Conservation (phyloP, 495 filamentous ascomycete genomes). For the Xylaria telfairii region DNA sequence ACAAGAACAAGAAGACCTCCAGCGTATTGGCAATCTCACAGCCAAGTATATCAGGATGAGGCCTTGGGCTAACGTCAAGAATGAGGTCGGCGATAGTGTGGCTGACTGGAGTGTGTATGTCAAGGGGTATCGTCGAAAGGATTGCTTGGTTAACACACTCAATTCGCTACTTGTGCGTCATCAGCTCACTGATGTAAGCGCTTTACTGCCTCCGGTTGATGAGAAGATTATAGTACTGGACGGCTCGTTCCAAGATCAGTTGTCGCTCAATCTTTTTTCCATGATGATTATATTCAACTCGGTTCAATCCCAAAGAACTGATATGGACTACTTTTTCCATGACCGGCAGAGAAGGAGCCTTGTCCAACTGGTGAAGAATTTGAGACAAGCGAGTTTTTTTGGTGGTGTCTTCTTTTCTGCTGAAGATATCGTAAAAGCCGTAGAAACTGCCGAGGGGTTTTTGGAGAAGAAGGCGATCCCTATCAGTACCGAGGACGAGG, state of each 20-base stretch:
- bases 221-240: slow-evolving; percentile 77
- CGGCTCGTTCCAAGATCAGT: slow-evolving; percentile 81
- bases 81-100: slow-evolving; percentile 44
- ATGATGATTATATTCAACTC: slow-evolving; percentile 83
- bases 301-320: slow-evolving; percentile 84
- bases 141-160: slow-evolving; percentile 72
- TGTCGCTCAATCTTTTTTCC: slow-evolving; percentile 84
- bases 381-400: slow-evolving; percentile 88
- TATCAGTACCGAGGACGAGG: slow-evolving; percentile 64
- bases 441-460: slow-evolving; percentile 70
- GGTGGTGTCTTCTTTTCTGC: slow-evolving; percentile 76
- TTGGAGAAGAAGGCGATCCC: slow-evolving; percentile 56
- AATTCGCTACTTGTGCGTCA: slow-evolving; percentile 84
- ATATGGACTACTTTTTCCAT: slow-evolving; percentile 89
- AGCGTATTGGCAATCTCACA: slow-evolving; percentile 73
- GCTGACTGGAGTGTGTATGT: slow-evolving; percentile 78
- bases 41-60: slow-evolving; percentile 73
- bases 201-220: slow-evolving; percentile 69
- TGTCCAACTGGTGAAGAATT: slow-evolving; percentile 71
- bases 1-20: slow-evolving; percentile 73
- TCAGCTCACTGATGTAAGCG: slow-evolving; percentile 68
- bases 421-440: slow-evolving; percentile 63
- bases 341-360: slow-evolving; percentile 69
- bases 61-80: slow-evolving; percentile 67
- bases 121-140: slow-evolving; percentile 58